phyloP scores from a whole-genome alignment of 371 early-diverging fungal species.

The Apophysomyces trapeziformis region DNA sequence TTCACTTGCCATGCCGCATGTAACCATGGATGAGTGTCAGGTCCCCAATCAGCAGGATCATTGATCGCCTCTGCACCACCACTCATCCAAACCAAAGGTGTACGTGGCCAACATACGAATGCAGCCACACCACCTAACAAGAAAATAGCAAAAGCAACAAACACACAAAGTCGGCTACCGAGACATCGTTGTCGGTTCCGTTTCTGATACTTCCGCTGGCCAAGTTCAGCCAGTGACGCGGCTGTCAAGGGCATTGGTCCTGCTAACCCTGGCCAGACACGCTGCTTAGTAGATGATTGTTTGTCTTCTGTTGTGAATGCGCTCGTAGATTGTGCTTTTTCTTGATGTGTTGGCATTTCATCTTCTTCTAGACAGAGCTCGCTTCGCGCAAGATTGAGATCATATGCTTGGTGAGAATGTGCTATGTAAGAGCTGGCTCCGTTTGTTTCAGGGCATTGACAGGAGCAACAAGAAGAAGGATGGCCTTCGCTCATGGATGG shows the following conservation, averaged over 20 bases:
- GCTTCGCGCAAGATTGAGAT: constrained; percentile 7
- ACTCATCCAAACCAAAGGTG: constrained; percentile 26
- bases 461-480: constrained; percentile 1
- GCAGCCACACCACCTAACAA: constrained; percentile 22
- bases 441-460: constrained; percentile 13
- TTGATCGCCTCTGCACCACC: constrained; percentile 16
- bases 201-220: constrained; percentile 11
- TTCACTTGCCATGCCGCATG: constrained; percentile 33
- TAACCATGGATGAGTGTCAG: constrained; percentile 21
- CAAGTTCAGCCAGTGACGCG: constrained; percentile 15
- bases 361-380: constrained; percentile 19
- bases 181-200: constrained; percentile 12
- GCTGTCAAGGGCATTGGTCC: constrained; percentile 14
- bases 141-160: constrained; percentile 19
- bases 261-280: constrained; percentile 15
- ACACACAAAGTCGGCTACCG: constrained; percentile 19
- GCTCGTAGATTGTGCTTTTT: not conserved
- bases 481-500: not conserved
- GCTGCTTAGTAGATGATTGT: not conserved
- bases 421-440: constrained; percentile 40
- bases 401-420: constrained; percentile 16
- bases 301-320: not conserved
- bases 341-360: constrained; percentile 11
- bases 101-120: constrained; percentile 37
- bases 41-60: constrained; percentile 30